Evolutionary conservation across 2,329 filamentous ascomycete species (phyloP).

Genomic region (Cordyceps tenuipes): DNA sequence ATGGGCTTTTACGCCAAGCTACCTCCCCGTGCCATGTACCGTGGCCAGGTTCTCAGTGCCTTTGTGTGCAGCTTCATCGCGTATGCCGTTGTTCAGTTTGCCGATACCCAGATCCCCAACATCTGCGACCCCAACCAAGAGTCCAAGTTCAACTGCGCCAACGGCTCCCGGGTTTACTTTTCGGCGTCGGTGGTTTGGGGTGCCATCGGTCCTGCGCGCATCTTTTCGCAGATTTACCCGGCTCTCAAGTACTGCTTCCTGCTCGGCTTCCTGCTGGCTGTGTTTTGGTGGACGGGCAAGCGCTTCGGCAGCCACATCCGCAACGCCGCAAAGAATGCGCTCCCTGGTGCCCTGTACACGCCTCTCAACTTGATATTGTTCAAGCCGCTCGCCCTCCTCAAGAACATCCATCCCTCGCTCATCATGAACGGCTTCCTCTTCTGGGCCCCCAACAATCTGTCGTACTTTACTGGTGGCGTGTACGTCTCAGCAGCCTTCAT

Average conservation of each 20-base stretch:
- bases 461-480: constrained; percentile 34
- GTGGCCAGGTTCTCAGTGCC: constrained; percentile 33
- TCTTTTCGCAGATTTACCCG: constrained; percentile 25
- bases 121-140: constrained; percentile 23
- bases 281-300: constrained; percentile 50
- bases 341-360: constrained; percentile 12
- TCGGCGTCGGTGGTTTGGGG: constrained; percentile 25
- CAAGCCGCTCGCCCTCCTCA: constrained; percentile 20
- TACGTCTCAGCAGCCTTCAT: constrained; percentile 34
- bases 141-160: constrained; percentile 25
- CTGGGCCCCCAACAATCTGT: constrained; percentile 35
- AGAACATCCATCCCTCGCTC: constrained; percentile 33
- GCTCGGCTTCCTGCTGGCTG: constrained; percentile 20
- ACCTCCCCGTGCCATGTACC: constrained; percentile 26
- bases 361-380: constrained; percentile 17
- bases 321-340: constrained; percentile 1
- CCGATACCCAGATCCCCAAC: constrained; percentile 23
- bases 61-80: constrained; percentile 37
- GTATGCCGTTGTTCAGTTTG: constrained; percentile 31
- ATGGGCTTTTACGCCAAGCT: constrained; percentile 21
- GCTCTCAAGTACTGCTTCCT: constrained; percentile 15
- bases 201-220: constrained; percentile 21
- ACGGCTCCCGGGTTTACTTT: constrained; percentile 27
- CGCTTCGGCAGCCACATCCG: constrained; percentile 43
- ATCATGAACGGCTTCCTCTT: constrained; percentile 32